These are phyloP conservation scores for Trichoderma parareesei DNA, from an alignment of 495 filamentous ascomycete genomes.

Conservation along the genomic window DNA sequence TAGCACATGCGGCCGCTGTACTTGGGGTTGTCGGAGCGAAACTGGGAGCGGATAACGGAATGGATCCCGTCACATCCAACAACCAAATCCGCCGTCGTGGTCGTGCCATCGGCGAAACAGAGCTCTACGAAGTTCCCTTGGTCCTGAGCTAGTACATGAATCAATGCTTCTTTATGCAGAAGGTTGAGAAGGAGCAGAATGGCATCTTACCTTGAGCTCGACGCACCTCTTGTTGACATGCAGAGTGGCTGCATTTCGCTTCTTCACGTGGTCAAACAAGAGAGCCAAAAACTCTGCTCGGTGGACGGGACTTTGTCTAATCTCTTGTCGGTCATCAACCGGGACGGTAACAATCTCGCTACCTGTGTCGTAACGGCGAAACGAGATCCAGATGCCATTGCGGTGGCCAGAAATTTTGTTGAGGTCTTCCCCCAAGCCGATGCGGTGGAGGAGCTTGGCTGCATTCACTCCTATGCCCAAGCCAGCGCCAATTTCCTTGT, in stretches of 20 bases:
- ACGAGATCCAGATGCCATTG: conserved; percentile 24
- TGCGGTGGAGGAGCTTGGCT: conserved; percentile 26
- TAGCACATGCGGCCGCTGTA: conserved; percentile 41
- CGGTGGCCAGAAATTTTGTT: conserved; percentile 26
- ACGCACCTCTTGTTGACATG: conserved; percentile 18
- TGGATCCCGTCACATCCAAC: conserved; percentile 52
- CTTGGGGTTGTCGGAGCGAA: conserved; percentile 24
- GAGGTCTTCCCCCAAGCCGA: conserved; percentile 18
- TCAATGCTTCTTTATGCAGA: background rate
- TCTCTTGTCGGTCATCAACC: conserved; percentile 17
- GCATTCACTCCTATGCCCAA: conserved; percentile 43
- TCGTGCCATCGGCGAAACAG: conserved; percentile 24
- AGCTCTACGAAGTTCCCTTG: conserved; percentile 17
- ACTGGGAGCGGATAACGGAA: conserved; percentile 35
- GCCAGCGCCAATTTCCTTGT: conserved; percentile 29
- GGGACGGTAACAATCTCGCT: conserved; percentile 26
- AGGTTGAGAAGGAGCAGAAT: background rate
- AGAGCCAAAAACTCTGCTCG: conserved; percentile 25
- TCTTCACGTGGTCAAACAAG: conserved; percentile 19
- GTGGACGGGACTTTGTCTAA: conserved; percentile 21
- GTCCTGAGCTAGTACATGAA: conserved; percentile 12
- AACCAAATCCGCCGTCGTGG: conserved; percentile 25
- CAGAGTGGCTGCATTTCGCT: conserved; percentile 25
- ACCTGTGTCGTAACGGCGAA: conserved; percentile 28
- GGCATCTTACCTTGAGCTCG: conserved; percentile 12